Base-by-base conservation (phyloP, 208 protist genomes). In the Leishmania tarentolae region DNA sequence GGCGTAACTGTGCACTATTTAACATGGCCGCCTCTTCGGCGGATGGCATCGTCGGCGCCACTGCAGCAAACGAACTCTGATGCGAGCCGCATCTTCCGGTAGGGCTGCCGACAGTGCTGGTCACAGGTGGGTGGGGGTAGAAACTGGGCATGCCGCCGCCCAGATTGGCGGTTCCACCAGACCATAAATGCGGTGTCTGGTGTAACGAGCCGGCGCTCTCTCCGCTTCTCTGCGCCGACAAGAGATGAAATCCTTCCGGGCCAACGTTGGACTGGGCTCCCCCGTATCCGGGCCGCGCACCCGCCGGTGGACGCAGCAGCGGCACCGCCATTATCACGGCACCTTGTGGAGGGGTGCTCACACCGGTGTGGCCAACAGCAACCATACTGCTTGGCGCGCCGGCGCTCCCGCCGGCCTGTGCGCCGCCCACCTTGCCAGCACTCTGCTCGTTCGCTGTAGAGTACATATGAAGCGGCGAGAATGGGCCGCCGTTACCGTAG, bases 301-400 rank as follows among this genome's bases (percentile, higher is more conserved):
- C 66, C 15, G 78, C 61, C 1, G 78, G 82, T 2, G 82, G 82
- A 31, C 82, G 82, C 56, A 86, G 74, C 82, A 86, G 59, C 42
- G 82, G 82, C 72, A 86, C 78, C 56, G 78, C 78, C 76, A 57
- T 8, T 61, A 70, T 52, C 57, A 44, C 61, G 15, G 47, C 3
- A 3, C 63, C 35, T 56, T 68, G 31, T 70, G 59, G 31, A 7
- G 57, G 71, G 44, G 50, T 17, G 44, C 61, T 50, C 11, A 47
- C n/a, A 31, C 53, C 40, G 17, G 9, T 24, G 44, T 53, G 75
- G 76, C 59, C 59, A 46, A 31, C 47, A 68, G 28, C 46, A 68
- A 37, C 37, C 52, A 65, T 68, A 17, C 40, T 28, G n/a, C 21
- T 46, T 19, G 68, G 2, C 50, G 40, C 35, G 28, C 31, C 50